These are phyloP conservation scores for Saccharomyces hybrid DNA, from an alignment of 1,139 yeast genomes.

Conservation along the genomic window DNA sequence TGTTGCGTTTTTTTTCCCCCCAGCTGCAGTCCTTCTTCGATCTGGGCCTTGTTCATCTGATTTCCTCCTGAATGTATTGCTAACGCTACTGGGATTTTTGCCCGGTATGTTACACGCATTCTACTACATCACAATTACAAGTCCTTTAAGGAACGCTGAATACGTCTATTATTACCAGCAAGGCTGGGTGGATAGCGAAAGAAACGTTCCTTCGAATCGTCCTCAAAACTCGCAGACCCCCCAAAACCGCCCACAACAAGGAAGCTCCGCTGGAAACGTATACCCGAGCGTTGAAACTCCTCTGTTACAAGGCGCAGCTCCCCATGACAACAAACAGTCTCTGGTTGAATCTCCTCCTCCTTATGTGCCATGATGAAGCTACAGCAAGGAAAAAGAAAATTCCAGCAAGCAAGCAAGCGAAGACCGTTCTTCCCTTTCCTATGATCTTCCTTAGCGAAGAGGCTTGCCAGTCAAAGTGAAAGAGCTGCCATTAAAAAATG, in stretches of 20 bases:
- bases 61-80: conserved; percentile 61
- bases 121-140: conserved; percentile 36
- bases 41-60: conserved; percentile 30
- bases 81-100: conserved; percentile 68
- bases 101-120: conserved; percentile 75
- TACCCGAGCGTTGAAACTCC: neutral
- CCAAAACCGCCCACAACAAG: neutral
- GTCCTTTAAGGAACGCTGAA: conserved; percentile 24
- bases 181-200: conserved; percentile 29
- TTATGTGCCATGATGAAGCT: neutral
- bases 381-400: neutral
- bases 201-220: conserved; percentile 3
- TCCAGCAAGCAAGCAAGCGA: neutral
- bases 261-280: neutral
- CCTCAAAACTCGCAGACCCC: neutral
- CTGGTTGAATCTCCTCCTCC: neutral
- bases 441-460: neutral
- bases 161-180: conserved; percentile 24
- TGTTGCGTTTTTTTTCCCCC: conserved; percentile 30
- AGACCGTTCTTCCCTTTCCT: neutral
- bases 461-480: neutral
- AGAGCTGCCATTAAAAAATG: neutral
- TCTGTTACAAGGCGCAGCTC: neutral
- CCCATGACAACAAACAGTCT: neutral
- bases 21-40: conserved; percentile 28